Conservation (phyloP, 768 basidiomycete species). For the Russula vinacea region DNA sequence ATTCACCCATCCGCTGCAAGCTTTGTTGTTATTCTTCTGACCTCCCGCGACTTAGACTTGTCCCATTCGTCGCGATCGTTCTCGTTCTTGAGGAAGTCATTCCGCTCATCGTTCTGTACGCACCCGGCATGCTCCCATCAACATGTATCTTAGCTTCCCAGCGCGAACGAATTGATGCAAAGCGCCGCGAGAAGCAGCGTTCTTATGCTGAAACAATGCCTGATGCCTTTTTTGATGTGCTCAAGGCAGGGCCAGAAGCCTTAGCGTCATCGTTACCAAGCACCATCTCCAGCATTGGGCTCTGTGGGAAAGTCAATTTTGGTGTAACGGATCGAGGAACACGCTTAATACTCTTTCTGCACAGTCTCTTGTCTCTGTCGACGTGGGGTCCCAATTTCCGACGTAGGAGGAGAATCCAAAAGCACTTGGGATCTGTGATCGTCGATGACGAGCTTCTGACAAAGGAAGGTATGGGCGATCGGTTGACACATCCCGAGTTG, state of each 20-base stretch:
- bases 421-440: slow-evolving; percentile 42
- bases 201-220: slow-evolving; percentile 29
- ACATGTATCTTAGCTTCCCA: slow-evolving; percentile 85
- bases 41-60: too few species aligned
- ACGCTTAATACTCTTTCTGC: not conserved
- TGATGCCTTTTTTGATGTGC: slow-evolving; percentile 31
- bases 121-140: slow-evolving; percentile 80
- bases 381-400: slow-evolving; percentile 41
- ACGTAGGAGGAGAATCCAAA: slow-evolving; percentile 38
- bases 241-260: slow-evolving; percentile 40
- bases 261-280: slow-evolving; percentile 32
- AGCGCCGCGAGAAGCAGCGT: slow-evolving; percentile 47
- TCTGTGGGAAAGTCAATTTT: slow-evolving; percentile 55
- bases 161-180: slow-evolving; percentile 57
- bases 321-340: not conserved
- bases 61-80: slow-evolving; percentile 71
- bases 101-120: slow-evolving; percentile 80
- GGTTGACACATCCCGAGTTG: slow-evolving; percentile 54
- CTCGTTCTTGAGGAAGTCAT: slow-evolving; percentile 75
- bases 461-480: slow-evolving; percentile 45
- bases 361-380: slow-evolving; percentile 40
- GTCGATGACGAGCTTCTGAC: slow-evolving; percentile 58
- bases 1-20: slow-evolving; percentile 40
- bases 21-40: too few species aligned
- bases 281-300: slow-evolving; percentile 35